These are phyloP conservation scores for Uromyces viciae-fabae DNA, from an alignment of 1,284 basidiomycete species.

Conservation along the genomic window DNA sequence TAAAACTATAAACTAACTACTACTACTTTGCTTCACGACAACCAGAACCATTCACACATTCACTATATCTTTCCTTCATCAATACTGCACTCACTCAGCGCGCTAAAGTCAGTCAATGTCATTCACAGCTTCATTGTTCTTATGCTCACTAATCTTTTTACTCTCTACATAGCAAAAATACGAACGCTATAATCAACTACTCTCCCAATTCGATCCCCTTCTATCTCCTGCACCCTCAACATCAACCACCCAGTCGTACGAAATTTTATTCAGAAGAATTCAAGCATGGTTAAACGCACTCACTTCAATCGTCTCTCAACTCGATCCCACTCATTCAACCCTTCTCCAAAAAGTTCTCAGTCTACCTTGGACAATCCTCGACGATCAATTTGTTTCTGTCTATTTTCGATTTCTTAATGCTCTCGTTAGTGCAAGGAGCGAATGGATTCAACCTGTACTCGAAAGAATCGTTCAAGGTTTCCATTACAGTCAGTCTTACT, in stretches of 20 bases:
- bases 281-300: slow-evolving; percentile 58
- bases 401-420: slow-evolving; percentile 85
- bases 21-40: background rate
- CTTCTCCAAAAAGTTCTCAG: slow-evolving; percentile 82
- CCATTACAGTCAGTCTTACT: slow-evolving; percentile 71
- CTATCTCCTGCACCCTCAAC: slow-evolving; percentile 47
- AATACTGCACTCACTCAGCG: slow-evolving; percentile 41
- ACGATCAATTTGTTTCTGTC: slow-evolving; percentile 73
- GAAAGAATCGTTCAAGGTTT: slow-evolving; percentile 76
- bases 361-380: slow-evolving; percentile 86
- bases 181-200: slow-evolving; percentile 60
- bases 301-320: slow-evolving; percentile 62
- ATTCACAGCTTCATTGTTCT: background rate
- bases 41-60: slow-evolving; percentile 13
- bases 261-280: too few relatives aligned
- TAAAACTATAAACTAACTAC: background rate
- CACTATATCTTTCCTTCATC: slow-evolving; percentile 39
- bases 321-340: slow-evolving; percentile 73
- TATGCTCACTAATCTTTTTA: background rate
- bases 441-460: slow-evolving; percentile 81
- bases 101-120: slow-evolving; percentile 15
- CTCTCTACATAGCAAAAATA: slow-evolving; percentile 54
- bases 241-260: too few relatives aligned
- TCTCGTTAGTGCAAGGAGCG: slow-evolving; percentile 85
- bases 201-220: slow-evolving; percentile 59